A percentile compares a stretch with the other conserved stretches of the same genome.
Conservation (phyloP, 2,329 filamentous ascomycete species). For the Ceratocystis harringtonii region DNA sequence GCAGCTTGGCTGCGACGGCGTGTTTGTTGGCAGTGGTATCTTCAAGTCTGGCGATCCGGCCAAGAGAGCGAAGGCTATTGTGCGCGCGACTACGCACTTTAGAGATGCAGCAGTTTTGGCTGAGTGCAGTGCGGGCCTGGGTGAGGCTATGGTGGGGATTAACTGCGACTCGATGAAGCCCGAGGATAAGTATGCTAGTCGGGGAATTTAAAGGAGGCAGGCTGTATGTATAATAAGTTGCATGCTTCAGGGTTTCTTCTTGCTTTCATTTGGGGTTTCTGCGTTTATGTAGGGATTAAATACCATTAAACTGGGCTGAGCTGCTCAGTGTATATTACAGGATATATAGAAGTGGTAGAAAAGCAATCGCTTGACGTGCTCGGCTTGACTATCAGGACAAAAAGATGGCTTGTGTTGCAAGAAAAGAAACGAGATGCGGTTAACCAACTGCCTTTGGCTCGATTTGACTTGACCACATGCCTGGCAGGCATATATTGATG, state of each 20-base stretch:
- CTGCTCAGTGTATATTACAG: no score
- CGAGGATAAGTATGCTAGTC: conserved; percentile 65
- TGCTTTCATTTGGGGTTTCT: not conserved
- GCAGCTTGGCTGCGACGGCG: conserved; percentile 95
- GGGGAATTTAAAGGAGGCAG: conserved; percentile 56
- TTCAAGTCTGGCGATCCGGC: conserved; percentile 91
- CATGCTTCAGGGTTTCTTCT: not conserved
- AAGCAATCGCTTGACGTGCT: no score
- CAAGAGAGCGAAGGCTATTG: conserved; percentile 84
- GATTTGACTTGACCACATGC: no score
- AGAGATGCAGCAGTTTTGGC: conserved; percentile 73
- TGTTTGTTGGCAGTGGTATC: conserved; percentile 92
- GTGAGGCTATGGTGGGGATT: conserved; percentile 97
- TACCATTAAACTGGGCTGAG: no score
- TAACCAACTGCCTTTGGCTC: no score
- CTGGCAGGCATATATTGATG: no score
- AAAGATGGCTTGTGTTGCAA: no score
- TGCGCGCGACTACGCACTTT: conserved; percentile 84
- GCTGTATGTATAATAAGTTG: not conserved
- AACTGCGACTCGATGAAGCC: conserved; percentile 67
- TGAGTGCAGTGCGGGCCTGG: conserved; percentile 72
- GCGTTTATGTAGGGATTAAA: no score
- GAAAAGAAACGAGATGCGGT: no score
- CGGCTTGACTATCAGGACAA: no score
- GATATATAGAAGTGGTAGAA: no score